These are phyloP conservation scores for Syzygium oleosum DNA, from an alignment of 345 rosid genomes.

Conservation along the genomic window DNA sequence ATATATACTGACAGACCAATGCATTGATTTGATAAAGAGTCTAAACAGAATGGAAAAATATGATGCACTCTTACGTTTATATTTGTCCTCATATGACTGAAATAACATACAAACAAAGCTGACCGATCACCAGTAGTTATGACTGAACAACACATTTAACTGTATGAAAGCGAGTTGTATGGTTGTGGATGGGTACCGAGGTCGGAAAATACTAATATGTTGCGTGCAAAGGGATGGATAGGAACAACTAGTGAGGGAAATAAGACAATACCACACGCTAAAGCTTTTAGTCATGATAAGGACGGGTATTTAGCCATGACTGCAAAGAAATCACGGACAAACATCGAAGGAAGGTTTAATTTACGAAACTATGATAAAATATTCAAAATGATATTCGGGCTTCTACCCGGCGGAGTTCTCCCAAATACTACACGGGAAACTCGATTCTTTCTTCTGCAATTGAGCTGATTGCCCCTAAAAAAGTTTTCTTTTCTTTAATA, in stretches of 20 bases:
- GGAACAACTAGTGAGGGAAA: neutral
- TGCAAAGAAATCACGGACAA: neutral
- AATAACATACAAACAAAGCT: neutral
- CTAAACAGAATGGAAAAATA: neutral
- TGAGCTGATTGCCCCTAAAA: neutral
- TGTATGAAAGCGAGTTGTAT: neutral
- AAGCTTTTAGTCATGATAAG: neutral
- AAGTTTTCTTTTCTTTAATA: neutral
- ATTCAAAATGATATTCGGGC: neutral
- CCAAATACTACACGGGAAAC: neutral
- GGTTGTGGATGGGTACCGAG: neutral
- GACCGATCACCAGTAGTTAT: neutral
- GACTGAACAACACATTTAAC: neutral
- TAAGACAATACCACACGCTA: neutral
- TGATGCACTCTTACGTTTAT: neutral
- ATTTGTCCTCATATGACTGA: neutral
- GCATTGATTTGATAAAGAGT: neutral
- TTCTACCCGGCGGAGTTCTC: neutral
- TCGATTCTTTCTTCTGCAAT: neutral
- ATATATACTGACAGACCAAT: too few relatives aligned
- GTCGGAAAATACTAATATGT: neutral
- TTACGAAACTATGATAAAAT: neutral
- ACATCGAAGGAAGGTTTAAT: neutral
- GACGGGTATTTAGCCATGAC: neutral
- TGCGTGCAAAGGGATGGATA: neutral